A percentile compares a stretch with the other conserved stretches of the same genome.
Conservation (phyloP, 2,329 filamentous ascomycete genomes). For the Thermomyces lanuginosus region DNA sequence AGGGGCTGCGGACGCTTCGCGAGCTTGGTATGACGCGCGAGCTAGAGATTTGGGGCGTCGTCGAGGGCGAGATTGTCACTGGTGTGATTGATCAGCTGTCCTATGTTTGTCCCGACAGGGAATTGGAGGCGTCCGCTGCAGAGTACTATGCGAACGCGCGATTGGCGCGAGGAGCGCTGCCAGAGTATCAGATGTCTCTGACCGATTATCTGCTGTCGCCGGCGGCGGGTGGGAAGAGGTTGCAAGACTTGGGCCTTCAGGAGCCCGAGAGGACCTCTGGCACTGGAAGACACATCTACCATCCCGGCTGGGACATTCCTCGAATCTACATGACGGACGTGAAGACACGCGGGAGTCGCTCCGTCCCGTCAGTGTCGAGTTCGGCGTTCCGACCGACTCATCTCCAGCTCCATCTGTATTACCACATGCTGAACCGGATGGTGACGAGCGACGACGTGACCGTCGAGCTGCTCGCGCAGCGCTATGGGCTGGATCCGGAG, state of each 20-base stretch:
- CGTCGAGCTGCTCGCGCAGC: conserved; percentile 49
- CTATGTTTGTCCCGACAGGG: conserved; percentile 56
- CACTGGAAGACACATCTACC: no score
- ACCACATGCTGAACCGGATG: conserved; percentile 63
- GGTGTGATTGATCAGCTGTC: conserved; percentile 81
- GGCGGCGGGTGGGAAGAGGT: conserved; percentile 18
- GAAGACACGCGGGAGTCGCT: conserved; percentile 57
- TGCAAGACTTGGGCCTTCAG: conserved; percentile 16
- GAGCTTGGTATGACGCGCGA: conserved; percentile 58
- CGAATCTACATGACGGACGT: conserved; percentile 68
- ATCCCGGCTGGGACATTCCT: conserved; percentile 10
- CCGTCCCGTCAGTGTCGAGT: conserved; percentile 42
- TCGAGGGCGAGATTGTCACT: conserved; percentile 70
- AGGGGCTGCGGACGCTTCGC: conserved; percentile 59
- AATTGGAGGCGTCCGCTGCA: conserved; percentile 46
- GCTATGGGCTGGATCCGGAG: conserved; percentile 52
- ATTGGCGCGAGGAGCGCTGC: conserved; percentile 19
- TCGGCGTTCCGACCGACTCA: conserved; percentile 56
- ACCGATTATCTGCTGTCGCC: conserved; percentile 28
- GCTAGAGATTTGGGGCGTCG: conserved; percentile 66
- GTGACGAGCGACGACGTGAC: conserved; percentile 50
- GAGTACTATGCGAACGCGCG: conserved; percentile 23
- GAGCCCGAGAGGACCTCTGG: no score
- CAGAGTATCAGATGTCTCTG: conserved; percentile 31
- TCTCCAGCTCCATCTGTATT: conserved; percentile 82